Percentiles rank a stretch among this genome's conserved stretches.
phyloP scores from a whole-genome alignment of 2,329 filamentous ascomycete genomes.

The Talaromyces sp. region DNA sequence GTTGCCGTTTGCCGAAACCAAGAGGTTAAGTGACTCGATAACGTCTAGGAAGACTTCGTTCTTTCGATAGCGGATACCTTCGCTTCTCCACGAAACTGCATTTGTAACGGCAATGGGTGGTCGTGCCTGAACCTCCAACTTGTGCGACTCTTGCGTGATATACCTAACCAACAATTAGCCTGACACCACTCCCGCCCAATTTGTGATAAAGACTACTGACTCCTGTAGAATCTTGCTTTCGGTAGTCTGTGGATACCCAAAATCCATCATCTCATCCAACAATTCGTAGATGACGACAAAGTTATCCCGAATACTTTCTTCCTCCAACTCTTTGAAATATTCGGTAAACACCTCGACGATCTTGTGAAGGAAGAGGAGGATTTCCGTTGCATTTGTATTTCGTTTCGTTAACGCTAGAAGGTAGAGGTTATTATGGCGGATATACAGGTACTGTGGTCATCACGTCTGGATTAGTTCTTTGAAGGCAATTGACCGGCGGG shows the following conservation, averaged over 20 bases:
- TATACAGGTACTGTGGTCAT: constrained; percentile 81
- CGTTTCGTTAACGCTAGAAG: constrained; percentile 96
- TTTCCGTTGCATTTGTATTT: constrained; percentile 98
- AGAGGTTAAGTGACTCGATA: constrained; percentile 89
- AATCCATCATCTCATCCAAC: constrained; percentile 99
- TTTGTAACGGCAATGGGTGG: constrained; percentile 98
- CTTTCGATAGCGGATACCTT: constrained; percentile 97
- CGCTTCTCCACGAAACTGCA: constrained; percentile 94
- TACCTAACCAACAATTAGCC: constrained; percentile 49
- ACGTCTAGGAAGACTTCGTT: constrained; percentile 99
- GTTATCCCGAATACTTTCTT: constrained; percentile 98
- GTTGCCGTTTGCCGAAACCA: constrained; percentile 91
- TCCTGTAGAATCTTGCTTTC: constrained; percentile 98
- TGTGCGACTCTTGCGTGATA: constrained; percentile 98
- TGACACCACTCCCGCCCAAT: background rate
- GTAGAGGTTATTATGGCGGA: constrained; percentile 98
- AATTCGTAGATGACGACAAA: constrained; percentile 99
- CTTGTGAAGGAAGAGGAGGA: constrained; percentile 95
- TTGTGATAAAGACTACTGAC: constrained; percentile 40
- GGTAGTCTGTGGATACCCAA: constrained; percentile 97
- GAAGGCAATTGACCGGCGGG: constrained; percentile 10
- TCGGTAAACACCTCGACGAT: constrained; percentile 98
- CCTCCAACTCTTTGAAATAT: constrained; percentile 98
- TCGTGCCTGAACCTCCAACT: constrained; percentile 91
- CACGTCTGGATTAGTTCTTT: background rate